These are phyloP conservation scores for Cinnamomum chago DNA, from an alignment of 164 flowering plant genomes.

Conservation along the genomic window DNA sequence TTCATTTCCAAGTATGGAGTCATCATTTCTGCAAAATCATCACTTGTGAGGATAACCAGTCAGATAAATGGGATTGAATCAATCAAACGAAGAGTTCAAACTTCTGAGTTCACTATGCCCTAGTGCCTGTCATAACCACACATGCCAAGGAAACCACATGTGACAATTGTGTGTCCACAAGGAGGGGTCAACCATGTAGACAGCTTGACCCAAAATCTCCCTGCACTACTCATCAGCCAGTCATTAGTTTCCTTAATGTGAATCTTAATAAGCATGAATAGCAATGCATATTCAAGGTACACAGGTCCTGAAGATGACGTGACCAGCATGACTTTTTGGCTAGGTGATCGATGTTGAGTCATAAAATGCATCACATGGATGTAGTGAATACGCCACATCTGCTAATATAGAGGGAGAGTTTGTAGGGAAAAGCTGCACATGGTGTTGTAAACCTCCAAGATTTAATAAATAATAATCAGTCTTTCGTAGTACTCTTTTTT, in stretches of 20 bases:
- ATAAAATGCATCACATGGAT: neutral
- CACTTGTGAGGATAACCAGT: constrained; percentile 18
- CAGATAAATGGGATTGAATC: constrained; percentile 29
- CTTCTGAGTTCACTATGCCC: neutral
- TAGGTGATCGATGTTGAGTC: neutral
- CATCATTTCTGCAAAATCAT: constrained; percentile 60
- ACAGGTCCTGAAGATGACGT: neutral
- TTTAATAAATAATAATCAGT: too few species aligned
- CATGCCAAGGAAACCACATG: too few species aligned
- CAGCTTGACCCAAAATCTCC: neutral
- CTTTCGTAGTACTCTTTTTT: neutral
- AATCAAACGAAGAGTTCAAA: neutral
- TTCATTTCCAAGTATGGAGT: constrained; percentile 62
- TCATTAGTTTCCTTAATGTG: neutral
- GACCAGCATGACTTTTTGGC: neutral
- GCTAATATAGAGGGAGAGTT: neutral
- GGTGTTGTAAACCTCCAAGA: neutral
- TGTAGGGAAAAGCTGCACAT: neutral
- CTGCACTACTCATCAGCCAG: neutral
- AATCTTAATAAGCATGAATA: neutral
- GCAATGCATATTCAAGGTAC: neutral
- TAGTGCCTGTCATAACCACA: neutral
- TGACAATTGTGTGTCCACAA: too few species aligned
- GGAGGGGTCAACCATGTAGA: neutral
- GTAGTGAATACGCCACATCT: neutral